These are phyloP conservation scores for Xylaria sp. DNA, from an alignment of 2,329 filamentous ascomycete species.

Conservation along the genomic window DNA sequence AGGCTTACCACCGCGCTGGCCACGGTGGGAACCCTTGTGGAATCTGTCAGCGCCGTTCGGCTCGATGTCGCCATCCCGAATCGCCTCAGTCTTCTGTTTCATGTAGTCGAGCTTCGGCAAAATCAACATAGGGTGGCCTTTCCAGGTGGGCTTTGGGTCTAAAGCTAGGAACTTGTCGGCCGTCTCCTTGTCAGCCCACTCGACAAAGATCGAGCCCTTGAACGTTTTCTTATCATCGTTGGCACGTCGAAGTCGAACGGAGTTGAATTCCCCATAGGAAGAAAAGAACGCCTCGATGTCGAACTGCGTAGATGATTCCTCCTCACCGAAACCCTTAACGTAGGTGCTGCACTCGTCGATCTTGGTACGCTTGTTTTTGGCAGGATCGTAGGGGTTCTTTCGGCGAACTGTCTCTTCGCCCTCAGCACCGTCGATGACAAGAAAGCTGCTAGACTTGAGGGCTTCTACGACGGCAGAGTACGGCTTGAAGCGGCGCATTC, in stretches of 20 bases:
- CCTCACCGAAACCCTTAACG: constrained; percentile 89
- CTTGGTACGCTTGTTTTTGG: constrained; percentile 62
- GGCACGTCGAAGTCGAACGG: constrained; percentile 82
- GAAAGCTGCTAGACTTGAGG: constrained; percentile 72
- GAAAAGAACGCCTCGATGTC: constrained; percentile 93
- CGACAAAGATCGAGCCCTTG: constrained; percentile 96
- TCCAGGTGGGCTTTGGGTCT: constrained; percentile 82
- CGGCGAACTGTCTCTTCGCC: constrained; percentile 74
- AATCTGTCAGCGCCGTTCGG: constrained; percentile 50
- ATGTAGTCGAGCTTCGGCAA: constrained; percentile 90
- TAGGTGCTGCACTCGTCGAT: constrained; percentile 79
- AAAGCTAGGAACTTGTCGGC: constrained; percentile 79
- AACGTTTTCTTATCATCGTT: constrained; percentile 65
- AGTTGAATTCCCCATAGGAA: constrained; percentile 75
- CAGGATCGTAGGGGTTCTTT: constrained; percentile 69
- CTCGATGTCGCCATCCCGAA: constrained; percentile 69
- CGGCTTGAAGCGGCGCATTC: constrained; percentile 93
- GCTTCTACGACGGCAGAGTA: constrained; percentile 82
- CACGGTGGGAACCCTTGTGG: constrained; percentile 38
- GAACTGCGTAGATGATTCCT: constrained; percentile 83
- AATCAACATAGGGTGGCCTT: constrained; percentile 76
- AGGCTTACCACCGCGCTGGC: constrained; percentile 43
- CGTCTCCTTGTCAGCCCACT: constrained; percentile 79
- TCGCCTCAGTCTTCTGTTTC: constrained; percentile 73
- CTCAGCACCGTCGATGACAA: constrained; percentile 75